Evolutionary conservation across 176 grass and related monocot genomes (phyloP).

Genomic region (Oropetium thomaeum): DNA sequence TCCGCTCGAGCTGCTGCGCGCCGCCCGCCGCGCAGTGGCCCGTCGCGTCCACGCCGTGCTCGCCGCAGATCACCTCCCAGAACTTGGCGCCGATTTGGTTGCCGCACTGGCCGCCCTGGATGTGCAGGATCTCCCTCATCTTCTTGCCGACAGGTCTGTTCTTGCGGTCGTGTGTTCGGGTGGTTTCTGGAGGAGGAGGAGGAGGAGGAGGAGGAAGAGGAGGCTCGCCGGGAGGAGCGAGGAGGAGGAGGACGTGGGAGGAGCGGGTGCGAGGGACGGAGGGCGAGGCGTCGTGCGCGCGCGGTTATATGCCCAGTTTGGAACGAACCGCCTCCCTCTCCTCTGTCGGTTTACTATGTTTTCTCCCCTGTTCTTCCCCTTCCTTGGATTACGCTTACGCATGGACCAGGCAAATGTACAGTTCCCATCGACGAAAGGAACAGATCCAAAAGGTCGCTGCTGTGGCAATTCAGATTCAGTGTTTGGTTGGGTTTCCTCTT

Average conservation of each 20-base stretch:
- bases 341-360: neutral
- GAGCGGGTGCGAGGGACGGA: neutral
- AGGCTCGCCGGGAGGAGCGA: neutral
- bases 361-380: neutral
- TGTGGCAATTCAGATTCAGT: neutral
- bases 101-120: constrained; percentile 87
- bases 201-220: neutral
- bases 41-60: constrained; percentile 70
- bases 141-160: neutral
- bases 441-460: neutral
- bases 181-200: neutral
- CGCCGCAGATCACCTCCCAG: constrained; percentile 97
- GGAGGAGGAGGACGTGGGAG: neutral
- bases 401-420: constrained; percentile 13
- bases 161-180: neutral
- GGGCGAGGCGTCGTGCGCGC: neutral
- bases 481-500: neutral
- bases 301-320: constrained; percentile 3
- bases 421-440: neutral
- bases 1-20: constrained; percentile 48
- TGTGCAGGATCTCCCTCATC: constrained; percentile 94
- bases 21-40: constrained; percentile 49
- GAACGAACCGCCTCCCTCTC: neutral
- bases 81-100: constrained; percentile 98
- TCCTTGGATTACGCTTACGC: neutral